phyloP scores from a whole-genome alignment of 441 rosid genomes.

The Codiaeum variegatum region DNA sequence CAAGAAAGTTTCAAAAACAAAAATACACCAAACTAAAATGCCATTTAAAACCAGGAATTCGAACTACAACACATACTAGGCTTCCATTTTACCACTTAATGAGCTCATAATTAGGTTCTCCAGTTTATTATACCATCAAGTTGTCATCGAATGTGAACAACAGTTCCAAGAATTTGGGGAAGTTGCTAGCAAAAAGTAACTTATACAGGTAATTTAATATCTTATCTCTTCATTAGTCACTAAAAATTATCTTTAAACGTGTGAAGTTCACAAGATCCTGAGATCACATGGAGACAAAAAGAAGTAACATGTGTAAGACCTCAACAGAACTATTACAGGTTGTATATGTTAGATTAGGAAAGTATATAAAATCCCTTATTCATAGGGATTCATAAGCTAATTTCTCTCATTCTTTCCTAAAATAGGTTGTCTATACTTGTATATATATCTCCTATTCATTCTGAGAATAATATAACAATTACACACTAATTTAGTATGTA shows the following conservation, averaged over 20 bases:
- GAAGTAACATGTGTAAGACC: conserved; percentile 8
- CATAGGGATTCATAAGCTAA: too few species aligned
- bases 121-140: background rate
- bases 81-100: background rate
- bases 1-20: background rate
- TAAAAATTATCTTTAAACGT: background rate
- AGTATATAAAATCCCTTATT: too few species aligned
- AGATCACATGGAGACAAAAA: conserved; percentile 9
- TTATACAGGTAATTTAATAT: background rate
- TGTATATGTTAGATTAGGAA: too few species aligned
- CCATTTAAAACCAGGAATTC: background rate
- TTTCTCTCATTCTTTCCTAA: too few species aligned
- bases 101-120: background rate
- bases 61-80: background rate
- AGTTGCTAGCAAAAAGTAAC: background rate
- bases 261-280: background rate
- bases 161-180: background rate
- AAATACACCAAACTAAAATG: background rate
- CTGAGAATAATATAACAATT: too few species aligned
- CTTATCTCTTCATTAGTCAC: background rate
- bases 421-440: too few species aligned
- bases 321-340: too few species aligned
- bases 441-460: too few species aligned
- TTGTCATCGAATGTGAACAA: background rate
- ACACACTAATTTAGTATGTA: too few species aligned